Conservation (phyloP, 306 rosid genomes). For the Gynostemma pentaphyllum region DNA sequence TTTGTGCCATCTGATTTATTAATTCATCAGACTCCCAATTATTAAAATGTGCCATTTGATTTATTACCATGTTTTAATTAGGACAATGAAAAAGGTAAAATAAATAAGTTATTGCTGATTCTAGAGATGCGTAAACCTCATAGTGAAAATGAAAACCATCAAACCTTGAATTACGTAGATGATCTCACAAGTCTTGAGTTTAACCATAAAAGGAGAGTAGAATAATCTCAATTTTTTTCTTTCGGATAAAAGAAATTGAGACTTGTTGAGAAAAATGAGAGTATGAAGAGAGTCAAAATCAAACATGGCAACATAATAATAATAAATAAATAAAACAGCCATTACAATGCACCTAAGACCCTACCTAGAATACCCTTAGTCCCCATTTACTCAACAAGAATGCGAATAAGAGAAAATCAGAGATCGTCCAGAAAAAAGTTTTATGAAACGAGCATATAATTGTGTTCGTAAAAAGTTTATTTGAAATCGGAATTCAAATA, state of each 20-base stretch:
- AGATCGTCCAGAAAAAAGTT: too few species aligned
- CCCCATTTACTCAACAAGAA: too few species aligned
- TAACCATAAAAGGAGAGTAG: background rate
- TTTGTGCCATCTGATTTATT: background rate
- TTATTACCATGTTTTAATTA: background rate
- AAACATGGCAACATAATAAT: background rate
- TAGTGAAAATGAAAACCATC: background rate
- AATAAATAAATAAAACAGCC: background rate
- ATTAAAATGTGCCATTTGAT: background rate
- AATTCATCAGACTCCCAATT: background rate
- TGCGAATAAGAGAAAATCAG: too few species aligned
- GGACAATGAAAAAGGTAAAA: background rate
- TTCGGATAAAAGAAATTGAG: background rate
- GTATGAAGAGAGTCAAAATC: background rate
- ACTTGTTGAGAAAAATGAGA: background rate
- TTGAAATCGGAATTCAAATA: too few species aligned
- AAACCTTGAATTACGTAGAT: background rate
- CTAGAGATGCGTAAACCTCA: background rate
- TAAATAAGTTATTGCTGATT: background rate
- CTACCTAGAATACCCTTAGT: background rate
- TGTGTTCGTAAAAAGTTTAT: too few species aligned
- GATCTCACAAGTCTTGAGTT: background rate
- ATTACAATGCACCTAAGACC: background rate
- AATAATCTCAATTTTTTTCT: background rate
- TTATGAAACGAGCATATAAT: too few species aligned